phyloP scores from a whole-genome alignment of 2,329 filamentous ascomycete species.

The Phyllosticta citrichinensis region DNA sequence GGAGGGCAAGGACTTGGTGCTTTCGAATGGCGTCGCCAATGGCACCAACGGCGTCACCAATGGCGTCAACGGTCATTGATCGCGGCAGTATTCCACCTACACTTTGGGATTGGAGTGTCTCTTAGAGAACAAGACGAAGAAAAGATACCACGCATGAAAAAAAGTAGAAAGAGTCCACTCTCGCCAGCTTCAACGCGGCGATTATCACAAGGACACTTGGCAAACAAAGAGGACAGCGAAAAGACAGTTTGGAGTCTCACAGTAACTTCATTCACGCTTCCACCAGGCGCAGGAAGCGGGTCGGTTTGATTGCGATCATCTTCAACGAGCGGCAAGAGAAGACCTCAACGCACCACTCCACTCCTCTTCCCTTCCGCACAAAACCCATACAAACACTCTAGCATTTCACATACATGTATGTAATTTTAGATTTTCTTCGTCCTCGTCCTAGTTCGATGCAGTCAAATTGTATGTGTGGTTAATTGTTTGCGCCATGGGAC shows the following conservation, averaged over 20 bases:
- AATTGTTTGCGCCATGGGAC: too few relatives aligned
- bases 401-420: too few relatives aligned
- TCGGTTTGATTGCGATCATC: too few relatives aligned
- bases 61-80: background rate
- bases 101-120: background rate
- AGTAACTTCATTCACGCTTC: too few relatives aligned
- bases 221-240: background rate
- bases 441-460: too few relatives aligned
- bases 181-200: background rate
- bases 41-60: background rate
- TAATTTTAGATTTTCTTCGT: too few relatives aligned
- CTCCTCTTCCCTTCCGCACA: too few relatives aligned
- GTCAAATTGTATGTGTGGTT: too few relatives aligned
- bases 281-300: too few relatives aligned
- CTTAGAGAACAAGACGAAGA: background rate
- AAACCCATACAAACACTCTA: too few relatives aligned
- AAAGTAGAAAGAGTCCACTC: background rate
- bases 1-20: constrained; percentile 1
- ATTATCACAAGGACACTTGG: background rate
- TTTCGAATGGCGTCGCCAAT: background rate
- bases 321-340: too few relatives aligned
- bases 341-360: too few relatives aligned
- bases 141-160: background rate
- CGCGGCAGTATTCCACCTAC: background rate
- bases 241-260: background rate